Conservation (phyloP, 23 red algal species). For the Pyropia yezoensis region DNA sequence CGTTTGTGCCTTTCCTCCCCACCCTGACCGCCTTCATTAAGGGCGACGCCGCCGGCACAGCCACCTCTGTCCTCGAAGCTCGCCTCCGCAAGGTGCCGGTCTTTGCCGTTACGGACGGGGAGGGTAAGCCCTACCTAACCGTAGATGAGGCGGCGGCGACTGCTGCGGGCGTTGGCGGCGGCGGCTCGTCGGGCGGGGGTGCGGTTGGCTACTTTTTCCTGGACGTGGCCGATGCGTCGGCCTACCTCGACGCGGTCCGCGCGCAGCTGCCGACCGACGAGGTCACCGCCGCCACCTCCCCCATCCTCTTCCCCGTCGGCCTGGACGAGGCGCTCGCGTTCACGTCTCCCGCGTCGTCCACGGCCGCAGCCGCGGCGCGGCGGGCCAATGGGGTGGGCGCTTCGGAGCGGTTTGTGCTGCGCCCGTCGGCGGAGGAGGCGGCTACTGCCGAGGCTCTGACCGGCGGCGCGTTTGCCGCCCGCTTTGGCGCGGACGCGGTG, state of each 20-base stretch:
- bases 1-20: constrained; percentile 10
- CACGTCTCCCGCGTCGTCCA: not conserved
- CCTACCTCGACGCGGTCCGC: constrained; percentile 26
- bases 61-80: constrained; percentile 16
- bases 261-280: constrained; percentile 5
- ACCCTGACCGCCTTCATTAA: constrained; percentile 9
- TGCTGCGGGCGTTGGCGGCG: too few species aligned
- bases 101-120: constrained; percentile 52
- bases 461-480: constrained; percentile 28
- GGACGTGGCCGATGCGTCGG: constrained; percentile 42
- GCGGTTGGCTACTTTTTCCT: constrained; percentile 55
- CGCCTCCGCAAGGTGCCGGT: constrained; percentile 42
- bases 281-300: constrained; percentile 26
- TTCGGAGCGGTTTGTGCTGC: constrained; percentile 46
- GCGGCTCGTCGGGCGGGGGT: not conserved
- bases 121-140: constrained; percentile 53
- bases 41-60: constrained; percentile 5
- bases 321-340: constrained; percentile 58
- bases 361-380: too few species aligned
- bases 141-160: constrained; percentile 21
- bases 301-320: constrained; percentile 14
- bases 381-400: constrained; percentile 5
- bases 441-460: constrained; percentile 30
- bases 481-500: constrained; percentile 50
- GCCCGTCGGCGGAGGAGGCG: constrained; percentile 36